Evolutionary conservation across 257 asterid species (phyloP).

Genomic region (Haberlea rhodopensis): DNA sequence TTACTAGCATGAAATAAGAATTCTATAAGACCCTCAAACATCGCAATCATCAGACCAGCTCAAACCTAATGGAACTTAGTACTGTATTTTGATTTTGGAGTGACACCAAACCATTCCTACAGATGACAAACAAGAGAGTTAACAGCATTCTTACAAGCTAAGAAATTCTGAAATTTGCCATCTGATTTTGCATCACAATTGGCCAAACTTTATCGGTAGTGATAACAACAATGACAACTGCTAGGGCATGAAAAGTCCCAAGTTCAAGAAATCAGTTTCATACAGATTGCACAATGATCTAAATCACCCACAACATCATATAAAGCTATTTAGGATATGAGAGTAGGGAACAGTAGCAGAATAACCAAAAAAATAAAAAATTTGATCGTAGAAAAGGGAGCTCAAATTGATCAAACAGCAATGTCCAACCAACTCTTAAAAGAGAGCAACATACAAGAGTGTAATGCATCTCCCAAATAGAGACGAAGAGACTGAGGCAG

Average conservation of each 20-base stretch:
- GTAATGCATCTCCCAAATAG: constrained; percentile 75
- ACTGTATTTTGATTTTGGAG: neutral
- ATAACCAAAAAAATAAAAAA: neutral
- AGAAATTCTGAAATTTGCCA: neutral
- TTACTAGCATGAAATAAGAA: neutral
- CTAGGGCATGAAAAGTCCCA: neutral
- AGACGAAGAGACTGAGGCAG: constrained; percentile 79
- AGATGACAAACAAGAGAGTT: neutral
- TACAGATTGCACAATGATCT: neutral
- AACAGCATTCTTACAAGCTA: neutral
- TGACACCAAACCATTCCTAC: neutral
- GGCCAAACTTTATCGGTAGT: neutral
- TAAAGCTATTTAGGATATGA: neutral
- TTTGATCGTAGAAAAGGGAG: neutral
- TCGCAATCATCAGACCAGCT: neutral
- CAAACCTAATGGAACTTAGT: neutral
- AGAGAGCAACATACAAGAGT: constrained; percentile 69
- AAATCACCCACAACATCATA: neutral
- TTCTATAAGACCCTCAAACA: neutral
- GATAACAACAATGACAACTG: no score
- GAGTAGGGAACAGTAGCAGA: neutral
- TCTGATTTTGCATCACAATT: neutral
- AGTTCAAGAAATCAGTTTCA: neutral
- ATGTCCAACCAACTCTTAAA: constrained; percentile 22
- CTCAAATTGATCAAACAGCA: neutral